Evolutionary conservation across 2,329 filamentous ascomycete genomes (phyloP), one percentile per base, ranked within the genome.

Genomic region (Xylaria sp.): DNA sequence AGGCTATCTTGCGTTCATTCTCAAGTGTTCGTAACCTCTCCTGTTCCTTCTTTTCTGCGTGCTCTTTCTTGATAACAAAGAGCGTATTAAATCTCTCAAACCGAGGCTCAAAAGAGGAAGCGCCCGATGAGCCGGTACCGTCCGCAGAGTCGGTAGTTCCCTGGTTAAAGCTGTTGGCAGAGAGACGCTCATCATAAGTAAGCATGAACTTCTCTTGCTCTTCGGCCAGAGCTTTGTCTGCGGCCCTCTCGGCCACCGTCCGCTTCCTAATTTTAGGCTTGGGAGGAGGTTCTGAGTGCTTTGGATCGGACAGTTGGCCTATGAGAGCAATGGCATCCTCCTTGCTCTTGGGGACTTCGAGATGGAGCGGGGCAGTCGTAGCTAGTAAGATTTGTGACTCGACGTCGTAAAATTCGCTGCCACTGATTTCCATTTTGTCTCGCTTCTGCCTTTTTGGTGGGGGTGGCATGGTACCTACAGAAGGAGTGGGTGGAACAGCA

Each of bases 21-120:
- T 90, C 88, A 20, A 85, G 85, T 67, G 91, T 88, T 72, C 90
- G 88, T 63, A 89, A 84, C 80, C 94, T 94, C 75, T 96, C 92
- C 67, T 91, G 89, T 69, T 92, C 91, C 72, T 90, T 90, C 77
- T 90, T 92, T 78, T 97, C 93, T 31, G 90, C 90, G 69, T 94
- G 91, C 52, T 93, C 89, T 64, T 88, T 84, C 77, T 91, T 93
- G 75, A 98, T 97, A 67, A 93, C 92, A 67, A 94, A 93, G 52
- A 99, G 88, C 1, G 93, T 89, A 83, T 98, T 98, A 81, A 98
- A 98, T 46, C 92, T 90, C 74, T 96, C 94, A 78, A 98, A 98
- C 33, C 91, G 89, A 43, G 92, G 90, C 78, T 97, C 94, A 75
- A 97, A 97, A 2, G 91, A 87, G n/a, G 89, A 86, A 6, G 87